phyloP scores from a whole-genome alignment of 2,329 filamentous ascomycete genomes.

The Calycina herbarum region DNA sequence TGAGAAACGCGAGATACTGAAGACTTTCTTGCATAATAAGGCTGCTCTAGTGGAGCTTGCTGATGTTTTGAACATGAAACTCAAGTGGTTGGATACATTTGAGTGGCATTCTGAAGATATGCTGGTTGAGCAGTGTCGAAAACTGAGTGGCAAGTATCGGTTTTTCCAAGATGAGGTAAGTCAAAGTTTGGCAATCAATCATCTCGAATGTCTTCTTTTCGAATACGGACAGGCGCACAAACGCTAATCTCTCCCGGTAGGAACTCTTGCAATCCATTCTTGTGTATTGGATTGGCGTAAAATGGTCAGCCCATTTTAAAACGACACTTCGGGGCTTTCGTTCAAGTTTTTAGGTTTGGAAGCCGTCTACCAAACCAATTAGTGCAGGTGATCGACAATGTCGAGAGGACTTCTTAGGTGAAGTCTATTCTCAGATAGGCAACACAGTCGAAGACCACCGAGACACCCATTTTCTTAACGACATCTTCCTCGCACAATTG shows the following conservation, averaged over 20 bases:
- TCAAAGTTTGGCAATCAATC: constrained; percentile 52
- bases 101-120: constrained; percentile 39
- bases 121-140: constrained; percentile 50
- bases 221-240: neutral
- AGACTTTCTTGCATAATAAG: constrained; percentile 50
- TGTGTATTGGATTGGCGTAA: neutral
- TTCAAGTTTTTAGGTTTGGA: neutral
- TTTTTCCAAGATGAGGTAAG: constrained; percentile 58
- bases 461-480: neutral
- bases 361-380: neutral
- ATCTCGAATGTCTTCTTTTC: constrained; percentile 25
- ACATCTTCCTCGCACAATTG: neutral
- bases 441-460: neutral
- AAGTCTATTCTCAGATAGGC: neutral
- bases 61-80: constrained; percentile 58
- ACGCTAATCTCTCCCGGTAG: neutral
- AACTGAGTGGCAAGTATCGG: constrained; percentile 58
- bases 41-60: constrained; percentile 52
- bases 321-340: neutral
- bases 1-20: constrained; percentile 49
- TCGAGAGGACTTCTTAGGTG: neutral
- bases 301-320: neutral
- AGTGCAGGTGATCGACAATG: neutral
- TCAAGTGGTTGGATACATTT: constrained; percentile 44
- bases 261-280: neutral